Evolutionary conservation across 345 rosid genomes (phyloP).

Genomic region (Rhodamnia rubescens): DNA sequence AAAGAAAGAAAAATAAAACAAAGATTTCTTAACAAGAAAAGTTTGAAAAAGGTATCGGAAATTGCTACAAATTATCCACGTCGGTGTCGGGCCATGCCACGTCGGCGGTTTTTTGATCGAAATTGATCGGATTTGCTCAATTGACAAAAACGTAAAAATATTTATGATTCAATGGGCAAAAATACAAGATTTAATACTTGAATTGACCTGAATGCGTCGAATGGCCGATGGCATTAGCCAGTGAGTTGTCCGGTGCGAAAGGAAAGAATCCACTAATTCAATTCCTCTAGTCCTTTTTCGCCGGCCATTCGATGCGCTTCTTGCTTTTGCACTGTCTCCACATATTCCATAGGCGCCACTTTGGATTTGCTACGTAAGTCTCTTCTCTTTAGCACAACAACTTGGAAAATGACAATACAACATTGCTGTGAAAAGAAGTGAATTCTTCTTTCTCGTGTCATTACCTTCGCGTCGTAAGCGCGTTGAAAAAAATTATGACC

Average conservation of each 20-base stretch:
- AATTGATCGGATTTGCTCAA: too few relatives aligned
- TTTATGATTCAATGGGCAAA: too few relatives aligned
- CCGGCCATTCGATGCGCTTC: not conserved
- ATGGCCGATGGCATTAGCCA: not conserved
- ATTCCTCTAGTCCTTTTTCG: not conserved
- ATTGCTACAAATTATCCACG: too few relatives aligned
- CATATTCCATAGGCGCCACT: not conserved
- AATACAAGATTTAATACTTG: too few relatives aligned
- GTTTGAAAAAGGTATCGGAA: too few relatives aligned
- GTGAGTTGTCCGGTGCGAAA: not conserved
- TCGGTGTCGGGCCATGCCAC: too few relatives aligned
- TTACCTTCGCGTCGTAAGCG: not conserved
- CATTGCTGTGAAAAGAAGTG: too few relatives aligned
- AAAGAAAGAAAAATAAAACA: too few relatives aligned
- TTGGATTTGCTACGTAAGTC: not conserved
- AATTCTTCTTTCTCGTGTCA: not conserved
- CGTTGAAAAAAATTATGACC: not conserved
- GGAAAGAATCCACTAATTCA: not conserved
- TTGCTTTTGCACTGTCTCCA: not conserved
- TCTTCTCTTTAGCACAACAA: not conserved
- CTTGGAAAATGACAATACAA: not conserved
- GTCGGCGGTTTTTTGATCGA: too few relatives aligned
- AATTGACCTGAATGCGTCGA: not conserved
- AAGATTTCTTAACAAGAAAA: too few relatives aligned
- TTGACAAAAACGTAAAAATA: too few relatives aligned